These are phyloP conservation scores for Kodamaea kakaduensis DNA, from an alignment of 805 yeast species.

Conservation along the genomic window DNA sequence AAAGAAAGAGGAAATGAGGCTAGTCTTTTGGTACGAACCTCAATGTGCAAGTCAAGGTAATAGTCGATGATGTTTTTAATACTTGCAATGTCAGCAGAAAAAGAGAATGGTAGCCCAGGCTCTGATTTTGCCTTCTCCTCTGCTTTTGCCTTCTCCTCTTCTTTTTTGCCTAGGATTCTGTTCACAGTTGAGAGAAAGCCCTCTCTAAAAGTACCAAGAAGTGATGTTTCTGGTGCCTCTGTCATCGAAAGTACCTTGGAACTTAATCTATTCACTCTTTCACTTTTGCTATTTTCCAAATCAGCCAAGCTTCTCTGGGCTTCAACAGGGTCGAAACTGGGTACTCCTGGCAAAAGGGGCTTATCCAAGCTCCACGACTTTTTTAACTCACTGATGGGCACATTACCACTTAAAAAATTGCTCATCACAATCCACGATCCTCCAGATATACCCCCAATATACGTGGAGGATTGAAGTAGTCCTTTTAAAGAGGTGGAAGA, in stretches of 20 bases:
- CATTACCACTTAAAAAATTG: slow-evolving; percentile 29
- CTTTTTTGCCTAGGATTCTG: no score
- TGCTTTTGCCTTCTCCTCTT: background rate
- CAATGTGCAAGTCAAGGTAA: slow-evolving; percentile 50
- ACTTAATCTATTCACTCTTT: background rate
- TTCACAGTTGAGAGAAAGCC: no score
- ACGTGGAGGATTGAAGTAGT: slow-evolving; percentile 49
- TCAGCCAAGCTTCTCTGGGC: background rate
- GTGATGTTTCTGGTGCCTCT: background rate
- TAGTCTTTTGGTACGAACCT: slow-evolving; percentile 48
- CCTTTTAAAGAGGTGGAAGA: slow-evolving; percentile 42
- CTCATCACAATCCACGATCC: slow-evolving; percentile 68
- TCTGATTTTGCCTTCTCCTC: background rate
- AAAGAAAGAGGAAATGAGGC: slow-evolving; percentile 55
- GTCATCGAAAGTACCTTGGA: background rate
- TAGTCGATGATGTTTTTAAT: slow-evolving; percentile 34
- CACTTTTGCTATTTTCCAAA: background rate
- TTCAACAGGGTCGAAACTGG: slow-evolving; percentile 41
- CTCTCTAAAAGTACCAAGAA: no score
- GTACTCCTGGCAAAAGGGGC: slow-evolving; percentile 54
- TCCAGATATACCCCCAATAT: slow-evolving; percentile 66
- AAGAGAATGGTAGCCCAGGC: background rate
- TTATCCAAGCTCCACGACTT: slow-evolving; percentile 42
- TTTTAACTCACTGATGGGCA: slow-evolving; percentile 22
- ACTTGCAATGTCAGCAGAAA: background rate